phyloP scores from a whole-genome alignment of 345 rosid species.

The Eucalyptus tenuipes region DNA sequence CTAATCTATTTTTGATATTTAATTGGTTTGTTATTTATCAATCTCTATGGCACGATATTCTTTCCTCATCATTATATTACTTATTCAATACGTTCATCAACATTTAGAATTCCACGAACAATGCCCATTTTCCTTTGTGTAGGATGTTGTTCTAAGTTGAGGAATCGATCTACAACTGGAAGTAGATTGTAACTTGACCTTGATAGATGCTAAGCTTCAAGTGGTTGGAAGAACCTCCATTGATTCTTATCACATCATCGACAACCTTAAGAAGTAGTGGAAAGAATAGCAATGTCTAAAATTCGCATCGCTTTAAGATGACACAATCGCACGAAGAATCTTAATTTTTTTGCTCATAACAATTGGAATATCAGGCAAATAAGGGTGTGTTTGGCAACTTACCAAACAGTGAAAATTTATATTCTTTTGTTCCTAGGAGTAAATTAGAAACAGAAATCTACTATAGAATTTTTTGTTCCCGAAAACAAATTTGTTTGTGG shows the following conservation, averaged over 20 bases:
- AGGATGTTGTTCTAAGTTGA: neutral
- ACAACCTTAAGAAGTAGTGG: neutral
- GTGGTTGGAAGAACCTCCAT: neutral
- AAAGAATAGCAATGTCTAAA: neutral
- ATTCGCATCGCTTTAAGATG: neutral
- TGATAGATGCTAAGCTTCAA: neutral
- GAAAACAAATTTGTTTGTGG: fast-evolving
- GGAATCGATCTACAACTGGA: neutral
- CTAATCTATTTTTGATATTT: too few relatives aligned
- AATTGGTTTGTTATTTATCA: too few relatives aligned
- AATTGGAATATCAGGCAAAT: neutral
- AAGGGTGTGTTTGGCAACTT: too few relatives aligned
- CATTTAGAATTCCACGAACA: too few relatives aligned
- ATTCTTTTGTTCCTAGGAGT: fast-evolving
- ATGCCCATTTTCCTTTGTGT: neutral
- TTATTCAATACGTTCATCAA: fast-evolving
- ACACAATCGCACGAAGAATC: neutral
- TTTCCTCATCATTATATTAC: too few relatives aligned
- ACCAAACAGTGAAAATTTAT: neutral
- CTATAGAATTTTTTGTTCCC: fast-evolving
- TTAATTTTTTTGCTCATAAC: neutral
- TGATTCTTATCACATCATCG: neutral
- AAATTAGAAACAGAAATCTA: fast-evolving
- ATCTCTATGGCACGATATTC: too few relatives aligned
- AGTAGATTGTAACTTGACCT: neutral